Percentiles rank a stretch among this genome's conserved stretches.
These are phyloP conservation scores for Effrenium voratum DNA, from an alignment of 73 alveolate species.

Conservation along the genomic window DNA sequence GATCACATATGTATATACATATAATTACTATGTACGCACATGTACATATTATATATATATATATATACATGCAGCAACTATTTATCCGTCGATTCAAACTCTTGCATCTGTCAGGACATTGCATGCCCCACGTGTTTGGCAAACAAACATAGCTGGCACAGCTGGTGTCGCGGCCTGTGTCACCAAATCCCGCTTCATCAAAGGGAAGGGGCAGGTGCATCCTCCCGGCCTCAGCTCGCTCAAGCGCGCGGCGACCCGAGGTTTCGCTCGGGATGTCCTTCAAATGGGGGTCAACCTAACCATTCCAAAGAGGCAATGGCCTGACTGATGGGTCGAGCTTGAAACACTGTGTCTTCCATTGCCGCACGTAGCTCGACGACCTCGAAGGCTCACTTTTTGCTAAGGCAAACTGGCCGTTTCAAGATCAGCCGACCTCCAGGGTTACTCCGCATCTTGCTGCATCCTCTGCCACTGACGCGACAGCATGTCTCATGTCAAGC, in stretches of 20 bases:
- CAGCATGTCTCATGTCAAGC: constrained; percentile 29
- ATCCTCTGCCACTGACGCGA: constrained; percentile 14
- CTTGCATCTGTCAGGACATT: too few species aligned
- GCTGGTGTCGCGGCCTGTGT: constrained; percentile 30
- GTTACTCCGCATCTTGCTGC: background rate
- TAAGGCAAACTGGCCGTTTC: too few species aligned
- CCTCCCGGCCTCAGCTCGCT: constrained; percentile 76
- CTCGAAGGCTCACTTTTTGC: too few species aligned
- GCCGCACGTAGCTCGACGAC: too few species aligned
- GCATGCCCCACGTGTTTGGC: background rate
- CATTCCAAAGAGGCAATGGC: background rate
- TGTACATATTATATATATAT: too few species aligned
- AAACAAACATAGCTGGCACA: background rate
- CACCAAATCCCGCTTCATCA: constrained; percentile 91
- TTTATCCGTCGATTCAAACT: too few species aligned
- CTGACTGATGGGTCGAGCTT: too few species aligned
- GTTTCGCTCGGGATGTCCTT: background rate
- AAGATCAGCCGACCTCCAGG: too few species aligned
- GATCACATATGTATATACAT: too few species aligned
- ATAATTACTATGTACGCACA: too few species aligned
- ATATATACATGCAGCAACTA: too few species aligned
- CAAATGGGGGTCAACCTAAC: background rate
- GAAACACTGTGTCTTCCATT: too few species aligned
- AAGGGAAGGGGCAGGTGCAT: constrained; percentile 82
- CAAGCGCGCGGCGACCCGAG: background rate